Conservation (phyloP, 257 asterid species). For the Paraleonurus japonicus region DNA sequence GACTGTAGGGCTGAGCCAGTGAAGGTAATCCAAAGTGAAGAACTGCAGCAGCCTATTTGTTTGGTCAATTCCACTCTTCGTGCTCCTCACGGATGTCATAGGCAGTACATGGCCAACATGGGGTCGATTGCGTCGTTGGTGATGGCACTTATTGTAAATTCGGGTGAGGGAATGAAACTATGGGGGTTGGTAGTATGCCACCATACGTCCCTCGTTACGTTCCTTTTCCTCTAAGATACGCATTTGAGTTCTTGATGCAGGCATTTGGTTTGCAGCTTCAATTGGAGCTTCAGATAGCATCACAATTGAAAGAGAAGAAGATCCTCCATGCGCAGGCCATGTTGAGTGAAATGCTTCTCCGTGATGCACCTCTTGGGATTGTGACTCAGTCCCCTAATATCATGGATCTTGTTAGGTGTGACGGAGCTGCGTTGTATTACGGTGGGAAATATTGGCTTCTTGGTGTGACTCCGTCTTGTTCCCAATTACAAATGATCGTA, state of each 20-base stretch:
- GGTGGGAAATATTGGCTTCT: conserved; percentile 57
- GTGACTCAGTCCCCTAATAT: conserved; percentile 61
- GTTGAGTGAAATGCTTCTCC: conserved; percentile 62
- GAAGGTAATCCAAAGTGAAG: conserved; percentile 47
- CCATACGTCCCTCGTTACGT: conserved; percentile 48
- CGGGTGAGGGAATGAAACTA: conserved; percentile 39
- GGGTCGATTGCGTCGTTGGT: conserved; percentile 58
- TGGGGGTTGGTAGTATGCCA: conserved; percentile 80
- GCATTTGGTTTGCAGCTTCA: conserved; percentile 53
- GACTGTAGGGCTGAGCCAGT: conserved; percentile 49
- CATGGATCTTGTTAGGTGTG: conserved; percentile 66
- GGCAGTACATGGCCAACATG: conserved; percentile 60
- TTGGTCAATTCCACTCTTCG: conserved; percentile 68
- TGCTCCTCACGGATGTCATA: conserved; percentile 55
- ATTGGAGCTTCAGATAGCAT: conserved; percentile 57
- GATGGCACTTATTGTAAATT: conserved; percentile 44
- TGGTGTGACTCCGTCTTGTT: conserved; percentile 63
- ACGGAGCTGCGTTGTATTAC: conserved; percentile 60
- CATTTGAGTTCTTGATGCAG: conserved; percentile 58
- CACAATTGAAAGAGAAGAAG: conserved; percentile 53
- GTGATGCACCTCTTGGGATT: conserved; percentile 52
- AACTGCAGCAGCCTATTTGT: conserved; percentile 47
- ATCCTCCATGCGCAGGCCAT: conserved; percentile 49
- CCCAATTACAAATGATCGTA: conserved; percentile 43
- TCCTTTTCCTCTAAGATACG: conserved; percentile 56